Conservation (phyloP, 1,284 basidiomycete genomes). For the Trametes hirsuta region DNA sequence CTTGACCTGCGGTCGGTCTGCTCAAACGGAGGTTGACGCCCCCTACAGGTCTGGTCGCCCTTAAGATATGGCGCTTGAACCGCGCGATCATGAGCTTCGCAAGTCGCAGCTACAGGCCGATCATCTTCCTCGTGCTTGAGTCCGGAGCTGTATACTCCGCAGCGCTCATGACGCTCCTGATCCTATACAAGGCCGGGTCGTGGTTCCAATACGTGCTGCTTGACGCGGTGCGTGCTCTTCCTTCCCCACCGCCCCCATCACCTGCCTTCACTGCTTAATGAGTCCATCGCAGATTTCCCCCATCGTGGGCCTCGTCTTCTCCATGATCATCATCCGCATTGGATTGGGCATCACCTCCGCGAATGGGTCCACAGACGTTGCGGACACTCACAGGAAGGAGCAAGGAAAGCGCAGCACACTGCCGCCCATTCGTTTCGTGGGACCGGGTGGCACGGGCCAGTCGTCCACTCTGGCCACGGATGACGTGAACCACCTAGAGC, state of each 20-base stretch:
- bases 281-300: conserved; percentile 7
- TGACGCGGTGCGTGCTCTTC: conserved; percentile 36
- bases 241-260: neutral
- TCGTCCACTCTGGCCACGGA: too few relatives aligned
- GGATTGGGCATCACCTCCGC: conserved; percentile 14
- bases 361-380: neutral
- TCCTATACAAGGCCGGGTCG: conserved; percentile 37
- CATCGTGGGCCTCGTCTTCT: conserved; percentile 17
- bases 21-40: neutral
- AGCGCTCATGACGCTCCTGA: conserved; percentile 38
- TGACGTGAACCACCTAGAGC: too few relatives aligned
- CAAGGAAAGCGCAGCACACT: too few relatives aligned
- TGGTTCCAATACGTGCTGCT: conserved; percentile 44
- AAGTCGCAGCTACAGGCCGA: conserved; percentile 32
- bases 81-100: conserved; percentile 26
- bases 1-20: neutral
- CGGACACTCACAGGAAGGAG: too few relatives aligned
- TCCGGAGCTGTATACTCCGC: conserved; percentile 46
- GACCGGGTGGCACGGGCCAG: too few relatives aligned
- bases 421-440: too few relatives aligned
- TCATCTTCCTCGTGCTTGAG: conserved; percentile 41
- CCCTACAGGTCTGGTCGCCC: conserved; percentile 37
- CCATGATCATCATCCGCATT: conserved; percentile 19
- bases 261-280: neutral
- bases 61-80: conserved; percentile 41